Percentiles rank a stretch among this genome's conserved stretches.
These are phyloP conservation scores for Triticum urartu DNA, from an alignment of 176 grass and related monocot genomes.

Conservation along the genomic window DNA sequence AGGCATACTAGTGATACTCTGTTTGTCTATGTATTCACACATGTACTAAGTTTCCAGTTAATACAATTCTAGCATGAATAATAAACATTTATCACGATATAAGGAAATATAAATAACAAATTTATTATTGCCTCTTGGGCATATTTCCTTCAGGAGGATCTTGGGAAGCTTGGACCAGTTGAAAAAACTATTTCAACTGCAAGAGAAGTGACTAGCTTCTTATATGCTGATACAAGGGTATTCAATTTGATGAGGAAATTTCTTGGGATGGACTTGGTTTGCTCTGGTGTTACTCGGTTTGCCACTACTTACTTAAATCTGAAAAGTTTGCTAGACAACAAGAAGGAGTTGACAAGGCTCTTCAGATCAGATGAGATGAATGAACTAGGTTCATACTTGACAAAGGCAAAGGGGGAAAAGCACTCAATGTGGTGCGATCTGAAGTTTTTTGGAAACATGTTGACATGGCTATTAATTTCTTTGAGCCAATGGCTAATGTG, in stretches of 20 bases:
- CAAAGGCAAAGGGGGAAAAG: no score
- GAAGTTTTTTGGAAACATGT: no score
- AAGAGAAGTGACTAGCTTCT: background rate
- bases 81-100: no score
- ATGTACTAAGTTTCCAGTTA: background rate
- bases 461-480: no score
- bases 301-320: background rate
- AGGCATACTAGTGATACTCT: no score
- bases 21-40: no score
- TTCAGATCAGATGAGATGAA: background rate
- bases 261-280: background rate
- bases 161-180: background rate
- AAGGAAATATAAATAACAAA: no score
- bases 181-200: background rate
- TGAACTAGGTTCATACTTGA: background rate
- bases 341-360: background rate
- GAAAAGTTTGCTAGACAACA: background rate
- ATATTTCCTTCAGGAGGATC: background rate
- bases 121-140: no score
- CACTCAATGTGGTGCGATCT: no score
- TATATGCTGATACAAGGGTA: background rate
- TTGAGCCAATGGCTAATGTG: no score
- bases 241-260: background rate
- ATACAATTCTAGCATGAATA: no score
- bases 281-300: no score